Percentiles rank a stretch among this genome's conserved stretches.
Conservation (phyloP, 192 early-diverging fungal genomes). For the Gonapodya prolifera region DNA sequence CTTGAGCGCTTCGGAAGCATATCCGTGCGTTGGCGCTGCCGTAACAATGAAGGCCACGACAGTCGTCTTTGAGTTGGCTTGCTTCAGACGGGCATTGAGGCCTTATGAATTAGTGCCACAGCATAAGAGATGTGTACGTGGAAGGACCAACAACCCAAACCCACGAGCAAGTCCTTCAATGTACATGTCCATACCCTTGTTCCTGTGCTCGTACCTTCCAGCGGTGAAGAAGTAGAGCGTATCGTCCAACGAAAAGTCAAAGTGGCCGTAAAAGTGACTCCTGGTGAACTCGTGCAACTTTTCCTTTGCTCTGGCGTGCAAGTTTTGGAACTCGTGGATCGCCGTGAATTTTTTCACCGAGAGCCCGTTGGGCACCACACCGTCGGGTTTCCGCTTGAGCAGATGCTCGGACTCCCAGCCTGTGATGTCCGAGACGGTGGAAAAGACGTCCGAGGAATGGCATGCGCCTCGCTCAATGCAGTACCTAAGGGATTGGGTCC, state of each 20-base stretch:
- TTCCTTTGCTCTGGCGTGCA: conserved; percentile 85
- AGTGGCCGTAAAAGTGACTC: conserved; percentile 96
- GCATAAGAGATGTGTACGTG: background rate
- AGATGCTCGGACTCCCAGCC: conserved; percentile 92
- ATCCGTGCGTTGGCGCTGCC: conserved; percentile 81
- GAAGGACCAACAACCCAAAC: conserved; percentile 10
- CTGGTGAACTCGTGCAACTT: conserved; percentile 92
- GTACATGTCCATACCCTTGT: conserved; percentile 97
- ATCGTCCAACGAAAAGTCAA: conserved; percentile 90
- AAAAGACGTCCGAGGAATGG: conserved; percentile 91
- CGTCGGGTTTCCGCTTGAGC: conserved; percentile 90
- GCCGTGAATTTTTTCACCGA: conserved; percentile 95
- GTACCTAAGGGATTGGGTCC: conserved; percentile 26
- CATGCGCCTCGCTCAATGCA: conserved; percentile 91
- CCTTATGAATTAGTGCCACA: conserved; percentile 21
- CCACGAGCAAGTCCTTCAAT: conserved; percentile 81
- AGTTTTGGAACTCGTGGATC: conserved; percentile 97
- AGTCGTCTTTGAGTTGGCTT: conserved; percentile 67
- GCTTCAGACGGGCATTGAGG: conserved; percentile 76
- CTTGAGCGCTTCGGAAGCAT: conserved; percentile 91
- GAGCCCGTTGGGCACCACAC: conserved; percentile 88
- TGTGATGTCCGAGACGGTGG: conserved; percentile 92
- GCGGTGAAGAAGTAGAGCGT: conserved; percentile 97
- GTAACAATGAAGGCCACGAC: conserved; percentile 96
- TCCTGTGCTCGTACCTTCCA: conserved; percentile 91